phyloP scores from a whole-genome alignment of 2,329 filamentous ascomycete genomes.

The Cordyceps pruinosa region DNA sequence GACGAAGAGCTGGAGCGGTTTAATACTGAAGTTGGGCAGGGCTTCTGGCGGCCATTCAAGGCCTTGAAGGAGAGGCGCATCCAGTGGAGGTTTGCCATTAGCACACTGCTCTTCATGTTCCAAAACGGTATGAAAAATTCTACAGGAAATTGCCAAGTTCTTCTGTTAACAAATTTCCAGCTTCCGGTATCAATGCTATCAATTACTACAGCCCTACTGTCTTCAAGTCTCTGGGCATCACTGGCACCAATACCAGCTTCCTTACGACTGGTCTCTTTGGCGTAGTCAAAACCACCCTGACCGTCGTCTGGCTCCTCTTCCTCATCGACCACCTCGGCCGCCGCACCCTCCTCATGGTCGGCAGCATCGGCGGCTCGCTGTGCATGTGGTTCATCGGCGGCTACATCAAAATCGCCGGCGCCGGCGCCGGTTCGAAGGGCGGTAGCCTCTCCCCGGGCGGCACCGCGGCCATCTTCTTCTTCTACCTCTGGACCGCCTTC shows the following conservation, averaged over 20 bases:
- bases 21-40: slow-evolving; percentile 54
- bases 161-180: slow-evolving; percentile 12
- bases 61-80: slow-evolving; percentile 49
- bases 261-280: slow-evolving; percentile 69
- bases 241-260: slow-evolving; percentile 37
- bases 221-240: slow-evolving; percentile 40
- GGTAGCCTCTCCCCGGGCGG: slow-evolving; percentile 38
- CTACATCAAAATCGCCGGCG: slow-evolving; percentile 37
- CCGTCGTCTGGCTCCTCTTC: slow-evolving; percentile 61
- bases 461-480: slow-evolving; percentile 60
- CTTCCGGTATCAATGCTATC: slow-evolving; percentile 65
- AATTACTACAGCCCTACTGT: slow-evolving; percentile 59
- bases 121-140: slow-evolving; percentile 55
- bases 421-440: slow-evolving; percentile 36
- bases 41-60: slow-evolving; percentile 69
- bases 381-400: slow-evolving; percentile 56
- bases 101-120: slow-evolving; percentile 68
- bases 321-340: slow-evolving; percentile 55
- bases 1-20: slow-evolving; percentile 63
- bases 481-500: slow-evolving; percentile 54
- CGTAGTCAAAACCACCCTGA: slow-evolving; percentile 64
- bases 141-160: neutral
- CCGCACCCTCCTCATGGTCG: slow-evolving; percentile 56
- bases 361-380: slow-evolving; percentile 52
- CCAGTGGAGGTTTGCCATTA: slow-evolving; percentile 66